These are phyloP conservation scores for Capsicum baccatum DNA, from an alignment of 257 asterid genomes.

Conservation along the genomic window DNA sequence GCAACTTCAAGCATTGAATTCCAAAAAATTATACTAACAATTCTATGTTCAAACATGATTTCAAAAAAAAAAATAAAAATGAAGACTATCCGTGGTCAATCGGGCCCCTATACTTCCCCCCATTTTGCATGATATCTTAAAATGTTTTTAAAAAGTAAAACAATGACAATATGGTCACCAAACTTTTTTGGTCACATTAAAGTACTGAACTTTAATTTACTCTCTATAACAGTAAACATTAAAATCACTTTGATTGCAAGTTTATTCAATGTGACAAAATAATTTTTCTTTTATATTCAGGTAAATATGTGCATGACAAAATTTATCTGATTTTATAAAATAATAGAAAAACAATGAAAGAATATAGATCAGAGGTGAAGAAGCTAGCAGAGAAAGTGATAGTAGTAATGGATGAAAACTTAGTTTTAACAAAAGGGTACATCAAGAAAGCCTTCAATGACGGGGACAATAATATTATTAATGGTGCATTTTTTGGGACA, in stretches of 20 bases:
- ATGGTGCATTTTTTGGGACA: constrained; percentile 74
- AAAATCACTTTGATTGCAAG: neutral
- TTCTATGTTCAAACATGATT: neutral
- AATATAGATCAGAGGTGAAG: constrained; percentile 65
- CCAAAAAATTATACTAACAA: neutral
- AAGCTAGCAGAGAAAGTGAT: constrained; percentile 58
- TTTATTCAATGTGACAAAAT: neutral
- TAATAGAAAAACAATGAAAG: constrained; percentile 74
- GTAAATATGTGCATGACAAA: too few species aligned
- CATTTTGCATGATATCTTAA: neutral
- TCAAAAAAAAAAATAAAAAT: too few species aligned
- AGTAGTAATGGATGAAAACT: constrained; percentile 77
- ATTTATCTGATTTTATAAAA: neutral
- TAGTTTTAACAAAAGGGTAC: constrained; percentile 62
- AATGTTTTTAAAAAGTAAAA: neutral
- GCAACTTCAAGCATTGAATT: neutral
- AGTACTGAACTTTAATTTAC: neutral
- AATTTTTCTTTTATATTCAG: neutral
- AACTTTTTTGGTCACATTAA: neutral
- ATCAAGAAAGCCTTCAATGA: constrained; percentile 65
- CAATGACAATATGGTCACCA: neutral
- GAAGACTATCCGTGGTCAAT: too few species aligned
- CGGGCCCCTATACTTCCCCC: neutral
- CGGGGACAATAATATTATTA: constrained; percentile 37
- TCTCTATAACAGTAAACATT: neutral